Conservation (phyloP, 306 rosid species). For the Prunus persica region Prunus_persica_NCBIv2 NC_034009.1:28517001-28517500, state of each 20-base stretch:
- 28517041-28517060: not conserved
- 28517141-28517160: not conserved
- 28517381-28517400: not conserved
- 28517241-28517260: no score
- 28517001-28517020: slow-evolving; percentile 15
- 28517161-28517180: no score
- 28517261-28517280: accelerated
- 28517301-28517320: no score
- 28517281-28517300: no score
- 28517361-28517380: slow-evolving; percentile 57
- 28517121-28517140: not conserved
- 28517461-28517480: not conserved
- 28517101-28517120: not conserved
- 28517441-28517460: slow-evolving; percentile 29
- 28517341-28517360: slow-evolving; percentile 14
- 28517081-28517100: not conserved
- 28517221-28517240: no score
- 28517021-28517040: not conserved
- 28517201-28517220: no score
- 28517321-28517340: no score
- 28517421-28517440: slow-evolving; percentile 26
- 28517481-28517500: not conserved
- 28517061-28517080: not conserved
- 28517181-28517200: no score
- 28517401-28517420: not conserved